Evolutionary conservation across 805 yeast species (phyloP).

Genomic region (Lipomyces kockii): DNA sequence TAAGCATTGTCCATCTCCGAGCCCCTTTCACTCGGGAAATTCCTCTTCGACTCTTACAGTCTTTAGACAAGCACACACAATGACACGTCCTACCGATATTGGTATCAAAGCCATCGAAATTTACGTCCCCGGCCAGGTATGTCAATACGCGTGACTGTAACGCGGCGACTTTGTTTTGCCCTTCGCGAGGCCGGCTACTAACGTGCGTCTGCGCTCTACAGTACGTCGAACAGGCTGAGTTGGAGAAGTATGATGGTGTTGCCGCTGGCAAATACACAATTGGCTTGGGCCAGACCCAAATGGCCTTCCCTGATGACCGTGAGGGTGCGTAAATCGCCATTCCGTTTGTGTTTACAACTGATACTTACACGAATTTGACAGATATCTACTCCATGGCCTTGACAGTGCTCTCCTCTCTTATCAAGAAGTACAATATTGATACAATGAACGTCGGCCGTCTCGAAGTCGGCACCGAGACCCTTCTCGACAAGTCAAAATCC

Average conservation of each 20-base stretch:
- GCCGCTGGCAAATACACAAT: constrained; percentile 96
- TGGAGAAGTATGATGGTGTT: constrained; percentile 83
- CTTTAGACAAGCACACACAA: constrained; percentile 1
- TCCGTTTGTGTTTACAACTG: background rate
- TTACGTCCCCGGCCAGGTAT: constrained; percentile 78
- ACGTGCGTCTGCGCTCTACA: constrained; percentile 33
- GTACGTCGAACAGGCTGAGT: constrained; percentile 83
- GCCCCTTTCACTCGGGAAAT: background rate
- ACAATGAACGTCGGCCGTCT: constrained; percentile 83
- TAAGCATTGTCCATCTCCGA: background rate
- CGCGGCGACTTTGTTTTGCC: background rate
- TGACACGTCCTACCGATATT: constrained; percentile 68
- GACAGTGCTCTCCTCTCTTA: constrained; percentile 79
- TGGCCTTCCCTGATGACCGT: constrained; percentile 96
- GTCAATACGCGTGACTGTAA: constrained; percentile 39
- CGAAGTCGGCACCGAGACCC: constrained; percentile 98
- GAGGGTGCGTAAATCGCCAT: constrained; percentile 50
- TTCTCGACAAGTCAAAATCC: constrained; percentile 94
- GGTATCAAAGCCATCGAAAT: constrained; percentile 97
- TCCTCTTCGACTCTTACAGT: background rate
- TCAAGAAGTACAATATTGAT: constrained; percentile 83
- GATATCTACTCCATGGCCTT: constrained; percentile 93
- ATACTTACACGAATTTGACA: constrained; percentile 10
- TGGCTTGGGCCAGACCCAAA: constrained; percentile 97
- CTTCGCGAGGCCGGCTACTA: background rate